phyloP scores from a whole-genome alignment of 257 asterid species.

The Paulownia fortunei region DNA sequence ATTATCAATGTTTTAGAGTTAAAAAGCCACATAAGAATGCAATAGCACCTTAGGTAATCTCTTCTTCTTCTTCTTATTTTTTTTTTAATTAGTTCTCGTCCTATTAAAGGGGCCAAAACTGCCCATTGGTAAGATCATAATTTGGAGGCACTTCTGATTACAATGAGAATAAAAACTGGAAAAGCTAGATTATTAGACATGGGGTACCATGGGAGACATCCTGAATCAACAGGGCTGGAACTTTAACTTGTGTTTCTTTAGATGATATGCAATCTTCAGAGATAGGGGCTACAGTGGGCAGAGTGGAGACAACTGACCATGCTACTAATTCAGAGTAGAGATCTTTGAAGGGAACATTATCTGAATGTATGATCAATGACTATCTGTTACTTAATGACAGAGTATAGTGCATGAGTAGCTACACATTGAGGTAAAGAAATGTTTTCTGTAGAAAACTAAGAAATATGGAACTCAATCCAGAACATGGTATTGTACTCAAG shows the following conservation, averaged over 20 bases:
- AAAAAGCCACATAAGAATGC: neutral
- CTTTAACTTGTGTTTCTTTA: neutral
- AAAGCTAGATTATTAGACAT: neutral
- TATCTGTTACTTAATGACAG: neutral
- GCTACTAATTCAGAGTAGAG: neutral
- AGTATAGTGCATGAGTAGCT: neutral
- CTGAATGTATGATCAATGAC: neutral
- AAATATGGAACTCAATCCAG: neutral
- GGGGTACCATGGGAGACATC: neutral
- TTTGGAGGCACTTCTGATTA: neutral
- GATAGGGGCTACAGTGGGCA: neutral
- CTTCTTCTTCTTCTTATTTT: neutral
- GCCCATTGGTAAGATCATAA: neutral
- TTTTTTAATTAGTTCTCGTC: too few species aligned
- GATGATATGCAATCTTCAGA: neutral
- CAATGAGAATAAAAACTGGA: neutral
- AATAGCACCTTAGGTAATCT: neutral
- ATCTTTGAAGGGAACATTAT: neutral
- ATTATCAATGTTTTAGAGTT: neutral
- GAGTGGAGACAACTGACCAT: neutral
- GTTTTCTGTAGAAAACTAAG: neutral
- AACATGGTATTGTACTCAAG: neutral
- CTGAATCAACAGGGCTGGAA: neutral
- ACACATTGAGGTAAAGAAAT: slow-evolving; percentile 4
- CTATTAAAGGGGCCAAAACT: neutral